phyloP scores from a whole-genome alignment of 2,329 filamentous ascomycete species.

The Fusarium nanum region DNA sequence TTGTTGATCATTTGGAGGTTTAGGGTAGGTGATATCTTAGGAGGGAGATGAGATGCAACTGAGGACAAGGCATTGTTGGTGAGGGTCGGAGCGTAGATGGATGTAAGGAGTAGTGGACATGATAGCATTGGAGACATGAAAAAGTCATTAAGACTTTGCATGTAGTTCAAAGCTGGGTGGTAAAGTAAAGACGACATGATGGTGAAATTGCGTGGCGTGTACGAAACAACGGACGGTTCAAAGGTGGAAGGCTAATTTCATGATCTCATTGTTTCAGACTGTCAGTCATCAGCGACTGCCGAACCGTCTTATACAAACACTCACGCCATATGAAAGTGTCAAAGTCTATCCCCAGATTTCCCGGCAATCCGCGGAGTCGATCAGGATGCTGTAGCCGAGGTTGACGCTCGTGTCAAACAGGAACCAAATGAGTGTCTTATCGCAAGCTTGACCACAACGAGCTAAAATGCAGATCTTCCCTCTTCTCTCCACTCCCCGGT shows the following conservation, averaged over 20 bases:
- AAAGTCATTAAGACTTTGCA: constrained; percentile 4
- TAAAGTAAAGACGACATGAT: constrained; percentile 42
- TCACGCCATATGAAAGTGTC: not conserved
- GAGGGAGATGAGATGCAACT: constrained; percentile 11
- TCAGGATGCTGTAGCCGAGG: constrained; percentile 21
- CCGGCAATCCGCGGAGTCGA: not conserved
- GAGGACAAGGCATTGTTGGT: constrained; percentile 25
- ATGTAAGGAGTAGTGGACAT: constrained; percentile 29
- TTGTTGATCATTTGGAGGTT: constrained; percentile 9
- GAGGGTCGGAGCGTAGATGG: constrained; percentile 27
- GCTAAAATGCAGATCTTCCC: constrained; percentile 16
- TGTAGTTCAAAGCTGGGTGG: constrained; percentile 28
- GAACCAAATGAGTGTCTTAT: not conserved
- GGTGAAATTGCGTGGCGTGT: not conserved
- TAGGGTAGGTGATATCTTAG: constrained; percentile 13
- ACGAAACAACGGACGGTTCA: not conserved
- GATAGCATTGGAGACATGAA: constrained; percentile 38
- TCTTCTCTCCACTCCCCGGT: not conserved
- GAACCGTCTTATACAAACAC: constrained; percentile 10
- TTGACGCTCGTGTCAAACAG: not conserved
- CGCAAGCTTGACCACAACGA: constrained; percentile 32
- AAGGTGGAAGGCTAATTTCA: fast-evolving
- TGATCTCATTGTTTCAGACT: not conserved
- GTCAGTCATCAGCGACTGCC: not conserved
- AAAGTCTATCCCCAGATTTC: not conserved